Evolutionary conservation across 2,329 filamentous ascomycete genomes (phyloP), one percentile per base, ranked within the genome.

Genomic region (Fusarium abutilonis): DNA sequence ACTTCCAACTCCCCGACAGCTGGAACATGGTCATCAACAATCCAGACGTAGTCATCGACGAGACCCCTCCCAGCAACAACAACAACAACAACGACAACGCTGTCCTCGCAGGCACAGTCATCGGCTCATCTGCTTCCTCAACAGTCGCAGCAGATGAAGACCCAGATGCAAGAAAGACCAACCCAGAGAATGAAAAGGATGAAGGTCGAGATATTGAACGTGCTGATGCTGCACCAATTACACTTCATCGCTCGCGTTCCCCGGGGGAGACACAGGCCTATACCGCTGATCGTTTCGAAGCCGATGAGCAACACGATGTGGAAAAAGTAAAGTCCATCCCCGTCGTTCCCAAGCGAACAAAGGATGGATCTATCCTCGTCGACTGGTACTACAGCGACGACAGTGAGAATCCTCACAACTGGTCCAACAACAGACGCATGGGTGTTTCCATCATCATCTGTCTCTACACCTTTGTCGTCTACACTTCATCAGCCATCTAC

Each of bases 401-500:
- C 61, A 70, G 76, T 4, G 82, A 77, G 4, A 84, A 86, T 67
- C 84, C 84, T 2, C 80, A 84, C 60, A 85, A 86, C 70, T 86
- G 83, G 83, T 74, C 76, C 15, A 72, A 76, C 55, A 46, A 64
- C 17, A 81, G 80, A 68, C 78, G 80, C 8, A 53, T 70, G 13
- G 70, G 76, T 57, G 70, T 85, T 38, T 71, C 77, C 4, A 13
- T 77, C 38, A 66, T 83, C 47, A 84, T 83, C 56, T 82, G 81
- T 55, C 62, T 85, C 5, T 88, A 83, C 77, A 89, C 86, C 1
- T 83, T 88, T 59, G 81, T 85, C 21, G 85, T 88, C 53, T 87
- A 86, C 73, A 78, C 77, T 5, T 75, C 75, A 2, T 79, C 76
- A 0, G 75, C 80, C 48, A 82, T 83, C 60, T 83, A 82, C 67